These are phyloP conservation scores for Ophiostoma triangulosporum DNA, from an alignment of 2,329 filamentous ascomycete species.

Conservation along the genomic window DNA sequence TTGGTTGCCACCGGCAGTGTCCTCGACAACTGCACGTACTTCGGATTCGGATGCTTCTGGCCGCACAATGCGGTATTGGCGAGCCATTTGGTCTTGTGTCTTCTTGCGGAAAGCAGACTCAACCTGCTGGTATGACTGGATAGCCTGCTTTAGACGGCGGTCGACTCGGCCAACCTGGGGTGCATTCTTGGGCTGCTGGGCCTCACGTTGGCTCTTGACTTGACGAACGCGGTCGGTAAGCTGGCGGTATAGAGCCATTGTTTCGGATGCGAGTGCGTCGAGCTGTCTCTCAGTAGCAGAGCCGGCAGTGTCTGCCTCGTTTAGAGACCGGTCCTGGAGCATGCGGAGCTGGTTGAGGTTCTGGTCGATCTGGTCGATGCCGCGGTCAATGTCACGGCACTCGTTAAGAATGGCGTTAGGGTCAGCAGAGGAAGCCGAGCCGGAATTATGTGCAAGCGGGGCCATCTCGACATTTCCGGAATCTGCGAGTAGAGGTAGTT, in stretches of 20 bases:
- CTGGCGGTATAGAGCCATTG: conserved; percentile 69
- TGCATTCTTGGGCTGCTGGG: conserved; percentile 57
- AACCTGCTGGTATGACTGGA: conserved; percentile 66
- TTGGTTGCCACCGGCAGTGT: conserved; percentile 55
- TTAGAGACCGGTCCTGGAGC: conserved; percentile 58
- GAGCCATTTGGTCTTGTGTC: conserved; percentile 68
- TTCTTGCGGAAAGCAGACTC: conserved; percentile 71
- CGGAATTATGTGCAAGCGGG: conserved; percentile 41
- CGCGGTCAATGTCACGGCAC: conserved; percentile 65
- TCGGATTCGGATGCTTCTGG: conserved; percentile 70
- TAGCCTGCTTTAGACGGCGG: conserved; percentile 64
- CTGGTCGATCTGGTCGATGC: conserved; percentile 59
- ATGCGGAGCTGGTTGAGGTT: conserved; percentile 59
- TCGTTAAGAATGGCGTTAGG: conserved; percentile 74
- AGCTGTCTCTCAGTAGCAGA: conserved; percentile 56
- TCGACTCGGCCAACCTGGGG: conserved; percentile 73
- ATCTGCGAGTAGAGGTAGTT: conserved; percentile 11
- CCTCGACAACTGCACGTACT: conserved; percentile 63
- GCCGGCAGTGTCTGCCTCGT: conserved; percentile 57
- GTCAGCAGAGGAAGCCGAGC: conserved; percentile 35
- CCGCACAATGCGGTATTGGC: conserved; percentile 81
- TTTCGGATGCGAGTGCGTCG: conserved; percentile 60
- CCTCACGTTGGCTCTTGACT: conserved; percentile 65
- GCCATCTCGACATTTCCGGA: conserved; percentile 56
- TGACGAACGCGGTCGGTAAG: conserved; percentile 67